phyloP scores from a whole-genome alignment of 208 protist species.

The Trypanosomatidae sp. region DNA sequence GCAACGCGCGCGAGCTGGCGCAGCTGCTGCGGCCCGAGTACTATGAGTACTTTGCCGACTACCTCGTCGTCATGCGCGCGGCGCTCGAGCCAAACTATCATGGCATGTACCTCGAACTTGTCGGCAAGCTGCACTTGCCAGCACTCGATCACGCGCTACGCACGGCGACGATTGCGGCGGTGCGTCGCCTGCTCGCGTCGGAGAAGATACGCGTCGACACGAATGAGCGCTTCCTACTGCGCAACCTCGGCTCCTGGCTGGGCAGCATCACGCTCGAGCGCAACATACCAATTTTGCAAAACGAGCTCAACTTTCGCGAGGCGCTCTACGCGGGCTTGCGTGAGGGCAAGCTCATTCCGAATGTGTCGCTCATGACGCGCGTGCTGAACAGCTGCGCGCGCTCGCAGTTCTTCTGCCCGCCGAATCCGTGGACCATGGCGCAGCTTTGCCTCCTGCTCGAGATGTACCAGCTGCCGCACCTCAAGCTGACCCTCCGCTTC shows the following conservation, averaged over 20 bases:
- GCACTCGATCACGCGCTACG: constrained; percentile 80
- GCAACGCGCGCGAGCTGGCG: constrained; percentile 65
- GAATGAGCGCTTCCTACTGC: constrained; percentile 92
- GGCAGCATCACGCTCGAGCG: constrained; percentile 95
- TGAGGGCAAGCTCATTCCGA: constrained; percentile 88
- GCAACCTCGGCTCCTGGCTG: constrained; percentile 97
- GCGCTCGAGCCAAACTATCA: constrained; percentile 98
- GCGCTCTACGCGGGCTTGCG: constrained; percentile 92
- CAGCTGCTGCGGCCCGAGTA: constrained; percentile 74
- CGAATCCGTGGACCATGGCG: constrained; percentile 98
- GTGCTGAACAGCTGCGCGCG: constrained; percentile 74
- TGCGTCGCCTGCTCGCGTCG: constrained; percentile 84
- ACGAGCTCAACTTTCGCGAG: constrained; percentile 92
- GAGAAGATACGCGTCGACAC: constrained; percentile 88
- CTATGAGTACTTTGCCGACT: constrained; percentile 91
- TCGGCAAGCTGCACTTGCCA: constrained; percentile 63
- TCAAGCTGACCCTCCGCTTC: constrained; percentile 97
- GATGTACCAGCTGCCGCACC: constrained; percentile 91
- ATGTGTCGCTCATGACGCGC: constrained; percentile 96
- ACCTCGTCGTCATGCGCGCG: constrained; percentile 97
- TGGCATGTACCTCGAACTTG: constrained; percentile 80
- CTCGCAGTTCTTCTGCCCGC: constrained; percentile 92
- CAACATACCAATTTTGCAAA: constrained; percentile 95
- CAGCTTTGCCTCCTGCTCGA: constrained; percentile 90
- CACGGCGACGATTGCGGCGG: constrained; percentile 64